These are phyloP conservation scores for Calonectria multiphialidica DNA, from an alignment of 2,329 filamentous ascomycete genomes.

Conservation along the genomic window DNA sequence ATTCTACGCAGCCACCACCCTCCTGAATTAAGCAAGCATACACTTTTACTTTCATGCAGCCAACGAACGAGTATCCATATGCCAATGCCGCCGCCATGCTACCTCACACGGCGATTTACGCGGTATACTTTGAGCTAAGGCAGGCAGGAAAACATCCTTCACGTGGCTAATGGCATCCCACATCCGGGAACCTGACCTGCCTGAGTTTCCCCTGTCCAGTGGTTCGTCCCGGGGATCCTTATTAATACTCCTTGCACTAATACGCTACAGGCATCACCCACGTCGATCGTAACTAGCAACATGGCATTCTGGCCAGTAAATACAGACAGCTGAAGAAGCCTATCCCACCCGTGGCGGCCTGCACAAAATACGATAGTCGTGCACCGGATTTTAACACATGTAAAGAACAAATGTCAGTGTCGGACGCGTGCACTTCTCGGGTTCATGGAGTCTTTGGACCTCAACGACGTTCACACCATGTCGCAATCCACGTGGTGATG, in stretches of 20 bases:
- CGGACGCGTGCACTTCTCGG: background rate
- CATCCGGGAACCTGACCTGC: slow-evolving; percentile 16
- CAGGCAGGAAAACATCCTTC: background rate
- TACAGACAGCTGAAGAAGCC: background rate
- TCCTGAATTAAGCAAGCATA: background rate
- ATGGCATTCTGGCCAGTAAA: background rate
- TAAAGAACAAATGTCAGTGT: background rate
- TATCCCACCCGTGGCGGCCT: background rate
- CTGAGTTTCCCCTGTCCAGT: slow-evolving; percentile 17
- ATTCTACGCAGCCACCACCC: background rate
- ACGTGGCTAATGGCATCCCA: slow-evolving; percentile 10
- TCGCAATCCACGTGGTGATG: slow-evolving; percentile 17
- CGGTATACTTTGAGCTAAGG: slow-evolving; percentile 5
- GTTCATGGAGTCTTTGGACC: background rate
- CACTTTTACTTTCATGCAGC: slow-evolving; percentile 7
- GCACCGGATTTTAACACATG: background rate
- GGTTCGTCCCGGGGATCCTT: slow-evolving; percentile 13
- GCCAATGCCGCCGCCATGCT: background rate
- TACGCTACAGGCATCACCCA: background rate
- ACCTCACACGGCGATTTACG: slow-evolving; percentile 5
- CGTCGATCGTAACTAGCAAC: slow-evolving; percentile 19
- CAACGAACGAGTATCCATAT: background rate
- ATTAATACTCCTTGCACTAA: slow-evolving; percentile 15
- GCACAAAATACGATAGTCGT: background rate
- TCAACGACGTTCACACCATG: background rate